phyloP scores from a whole-genome alignment of 1,284 basidiomycete species.

The Sanghuangporus baumii region DNA sequence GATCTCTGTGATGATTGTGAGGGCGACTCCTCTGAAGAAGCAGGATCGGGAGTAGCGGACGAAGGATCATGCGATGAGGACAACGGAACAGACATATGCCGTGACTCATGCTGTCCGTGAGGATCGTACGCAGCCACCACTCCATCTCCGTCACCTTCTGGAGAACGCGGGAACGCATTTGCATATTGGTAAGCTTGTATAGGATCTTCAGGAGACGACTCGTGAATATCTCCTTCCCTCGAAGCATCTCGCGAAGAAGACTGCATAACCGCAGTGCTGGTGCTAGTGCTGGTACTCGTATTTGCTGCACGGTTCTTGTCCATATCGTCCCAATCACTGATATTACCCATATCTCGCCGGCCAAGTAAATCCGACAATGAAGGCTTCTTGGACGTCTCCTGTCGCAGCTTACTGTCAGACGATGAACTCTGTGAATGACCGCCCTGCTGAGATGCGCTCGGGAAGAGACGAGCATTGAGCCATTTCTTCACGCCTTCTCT shows the following conservation, averaged over 20 bases:
- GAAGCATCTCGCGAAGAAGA: slow-evolving; percentile 3
- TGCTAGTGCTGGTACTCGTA: background rate
- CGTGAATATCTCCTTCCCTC: slow-evolving; percentile 8
- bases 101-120: slow-evolving; percentile 7
- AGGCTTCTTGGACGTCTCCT: slow-evolving; percentile 44
- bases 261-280: slow-evolving; percentile 6
- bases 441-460: slow-evolving; percentile 15
- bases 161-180: slow-evolving; percentile 1
- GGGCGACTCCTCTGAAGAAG: slow-evolving; percentile 53
- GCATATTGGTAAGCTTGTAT: slow-evolving; percentile 9
- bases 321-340: slow-evolving; percentile 60
- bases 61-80: slow-evolving; percentile 53
- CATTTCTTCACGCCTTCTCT: slow-evolving; percentile 73
- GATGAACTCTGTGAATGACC: background rate
- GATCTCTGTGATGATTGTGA: slow-evolving; percentile 36
- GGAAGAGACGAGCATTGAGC: slow-evolving; percentile 44
- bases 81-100: slow-evolving; percentile 28
- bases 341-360: slow-evolving; percentile 48
- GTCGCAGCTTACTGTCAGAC: slow-evolving; percentile 22
- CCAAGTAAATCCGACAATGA: slow-evolving; percentile 59
- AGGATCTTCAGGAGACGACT: slow-evolving; percentile 18
- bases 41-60: slow-evolving; percentile 67
- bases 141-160: background rate
- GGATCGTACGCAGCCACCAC: background rate
- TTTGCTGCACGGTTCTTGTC: slow-evolving; percentile 24